Evolutionary conservation across 73 alveolate species (phyloP).

Genomic region (Urostyla sp.): DNA sequence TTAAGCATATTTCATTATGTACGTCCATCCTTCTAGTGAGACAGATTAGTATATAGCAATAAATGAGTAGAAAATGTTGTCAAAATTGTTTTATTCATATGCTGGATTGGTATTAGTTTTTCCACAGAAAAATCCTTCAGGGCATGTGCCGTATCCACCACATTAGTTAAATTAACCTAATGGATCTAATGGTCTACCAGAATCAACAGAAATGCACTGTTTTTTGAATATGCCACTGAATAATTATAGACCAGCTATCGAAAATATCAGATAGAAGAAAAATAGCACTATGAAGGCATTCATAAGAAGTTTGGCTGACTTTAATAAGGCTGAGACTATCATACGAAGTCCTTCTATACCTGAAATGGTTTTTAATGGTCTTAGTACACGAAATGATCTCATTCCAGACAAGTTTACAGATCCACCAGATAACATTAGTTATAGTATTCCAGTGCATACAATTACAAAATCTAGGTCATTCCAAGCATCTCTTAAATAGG

Average conservation of each 20-base stretch:
- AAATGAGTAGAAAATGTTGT: conserved; percentile 76
- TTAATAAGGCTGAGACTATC: conserved; percentile 91
- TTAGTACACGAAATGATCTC: conserved; percentile 94
- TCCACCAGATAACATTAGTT: conserved; percentile 63
- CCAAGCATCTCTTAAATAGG: conserved; percentile 84
- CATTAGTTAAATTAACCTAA: not conserved
- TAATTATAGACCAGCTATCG: conserved; percentile 94
- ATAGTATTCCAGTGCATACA: conserved; percentile 75
- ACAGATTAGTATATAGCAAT: conserved; percentile 72
- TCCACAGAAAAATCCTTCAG: conserved; percentile 89
- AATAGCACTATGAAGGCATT: conserved; percentile 88
- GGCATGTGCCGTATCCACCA: conserved; percentile 55
- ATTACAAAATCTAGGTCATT: conserved; percentile 77
- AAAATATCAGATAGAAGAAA: conserved; percentile 91
- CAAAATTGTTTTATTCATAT: conserved; percentile 86
- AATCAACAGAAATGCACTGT: conserved; percentile 78
- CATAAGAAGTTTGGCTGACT: conserved; percentile 89
- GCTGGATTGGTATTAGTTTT: conserved; percentile 90
- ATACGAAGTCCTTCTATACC: conserved; percentile 93
- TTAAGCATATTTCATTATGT: conserved; percentile 56
- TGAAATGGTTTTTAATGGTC: conserved; percentile 97
- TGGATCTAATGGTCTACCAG: conserved; percentile 77
- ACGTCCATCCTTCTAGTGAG: conserved; percentile 89
- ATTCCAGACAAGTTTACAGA: conserved; percentile 81
- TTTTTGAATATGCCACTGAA: conserved; percentile 90